Base-by-base conservation (phyloP, 768 basidiomycete species). In the Dioszegia hungarica region DNA sequence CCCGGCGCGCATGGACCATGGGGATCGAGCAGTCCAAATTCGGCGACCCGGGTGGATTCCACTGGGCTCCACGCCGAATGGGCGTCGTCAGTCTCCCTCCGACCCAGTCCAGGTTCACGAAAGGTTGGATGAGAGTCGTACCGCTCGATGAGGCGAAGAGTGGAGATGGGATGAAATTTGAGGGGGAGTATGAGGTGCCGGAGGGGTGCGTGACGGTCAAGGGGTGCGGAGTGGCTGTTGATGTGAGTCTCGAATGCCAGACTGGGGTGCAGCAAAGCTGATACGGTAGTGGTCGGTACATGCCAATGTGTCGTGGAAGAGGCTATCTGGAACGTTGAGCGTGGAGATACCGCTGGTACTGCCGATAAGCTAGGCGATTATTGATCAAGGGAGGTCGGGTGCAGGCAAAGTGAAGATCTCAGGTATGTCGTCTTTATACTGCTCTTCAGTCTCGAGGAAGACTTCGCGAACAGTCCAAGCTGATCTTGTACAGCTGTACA, bases 1-100 rank as follows among this genome's bases (percentile, higher is more conserved):
- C 54, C 17, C 34, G 53, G 22, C 20, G 29, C 11, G 53, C 50
- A 5, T 60, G 59, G 59, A 60, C 59, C 17, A 54, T 19, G 22
- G 52, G 53, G 5, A 39, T 60, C 44, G 41, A 51, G 10, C 43
- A 60, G 14, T 33, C 41, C 28, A 44, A 31, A 9, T 55, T 60
- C 20, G 44, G 53, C 24, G 59, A 60, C 37, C 15, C 22, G 17
- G 53, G 47, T 6, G 59, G 59, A 17, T 49, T 50, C 20, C 4
- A 47, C 17, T 60, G 53, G 53, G 45, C 45, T 5, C 43, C 33
- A 4, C 24, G 36, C 19, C 44, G 59, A 25, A 46, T 60, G n/a
- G 59, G 45, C 5, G 46, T 27, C 3, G 52, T 54, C 14, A 38
- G 19, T 27, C 27, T 38, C 3, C 24, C 57, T 2, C 4, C 36